Base-by-base conservation (phyloP, 345 rosid species). In the Lepidium africanum region DNA sequence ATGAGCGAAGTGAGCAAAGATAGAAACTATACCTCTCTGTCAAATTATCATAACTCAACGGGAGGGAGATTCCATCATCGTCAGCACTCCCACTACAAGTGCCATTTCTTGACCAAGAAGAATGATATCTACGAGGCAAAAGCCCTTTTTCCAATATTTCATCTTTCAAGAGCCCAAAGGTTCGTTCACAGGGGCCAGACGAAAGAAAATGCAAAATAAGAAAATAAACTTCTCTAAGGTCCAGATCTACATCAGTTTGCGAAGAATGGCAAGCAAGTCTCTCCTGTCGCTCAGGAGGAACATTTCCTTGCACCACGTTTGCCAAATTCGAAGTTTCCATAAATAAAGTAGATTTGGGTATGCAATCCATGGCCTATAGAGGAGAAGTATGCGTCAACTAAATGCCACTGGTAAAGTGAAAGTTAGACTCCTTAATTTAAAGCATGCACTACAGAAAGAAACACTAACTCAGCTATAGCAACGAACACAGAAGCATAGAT, bases 111-210 rank as follows among this genome's bases (percentile, higher is more conserved):
- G 96, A 87, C 82, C 83, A 90, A 89, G 89, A 85, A 57, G 94
- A 90, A 84, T 93, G 98, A 81, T 84, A 90, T 81, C 98, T 88
- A 77, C 98, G 88, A 16, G 97, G 97, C 58, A 90, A 78, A 82
- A 93, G 98, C 69, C 83, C 85, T 51, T 87, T 86, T 54, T 88
- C 96, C 74, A 84, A 78, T 78, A 90, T 84, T 67, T 93, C 98
- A 73, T 82, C 74, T 77, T 78, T 74, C 36, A 93, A 79, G 48
- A 77, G 86, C 32, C 72, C 81, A 68, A 79, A 81, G 65, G 94
- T 83, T 74, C 79, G 82, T 58, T 88, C 78, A 66, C 96, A 93
- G 39, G 92, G 98, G 47, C 97, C 88, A 61, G 80, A 71, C 50
- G 98, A 93, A 71, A 93, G 83, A 77, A 93, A 90, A 77, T 84